Conservation (phyloP, 345 rosid species). For the Euphorbia pulcherrima region DNA sequence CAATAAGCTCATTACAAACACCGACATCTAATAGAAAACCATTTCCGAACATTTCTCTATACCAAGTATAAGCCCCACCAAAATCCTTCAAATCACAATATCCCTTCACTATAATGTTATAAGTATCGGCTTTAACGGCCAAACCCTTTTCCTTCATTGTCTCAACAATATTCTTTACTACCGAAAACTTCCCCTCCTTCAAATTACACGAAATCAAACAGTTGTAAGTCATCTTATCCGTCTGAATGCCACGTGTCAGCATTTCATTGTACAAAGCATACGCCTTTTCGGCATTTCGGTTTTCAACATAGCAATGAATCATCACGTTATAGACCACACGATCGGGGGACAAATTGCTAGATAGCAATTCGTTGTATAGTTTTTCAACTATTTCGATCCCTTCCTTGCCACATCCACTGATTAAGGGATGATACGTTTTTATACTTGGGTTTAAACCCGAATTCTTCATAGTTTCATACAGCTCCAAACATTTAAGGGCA, state of each 20-base stretch:
- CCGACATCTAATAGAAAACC: slow-evolving; percentile 38
- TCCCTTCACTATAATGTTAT: slow-evolving; percentile 54
- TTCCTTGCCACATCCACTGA: slow-evolving; percentile 47
- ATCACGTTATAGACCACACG: slow-evolving; percentile 45
- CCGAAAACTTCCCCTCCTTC: slow-evolving; percentile 39
- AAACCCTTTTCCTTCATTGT: slow-evolving; percentile 52
- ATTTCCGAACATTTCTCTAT: slow-evolving; percentile 59
- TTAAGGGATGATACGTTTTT: slow-evolving; percentile 55
- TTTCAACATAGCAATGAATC: slow-evolving; percentile 48
- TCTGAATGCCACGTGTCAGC: slow-evolving; percentile 42
- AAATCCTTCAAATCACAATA: slow-evolving; percentile 48
- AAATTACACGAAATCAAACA: slow-evolving; percentile 58
- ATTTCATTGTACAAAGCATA: slow-evolving; percentile 45
- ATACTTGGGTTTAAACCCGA: slow-evolving; percentile 51
- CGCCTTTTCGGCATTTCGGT: slow-evolving; percentile 49
- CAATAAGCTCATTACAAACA: slow-evolving; percentile 40
- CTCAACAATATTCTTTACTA: slow-evolving; percentile 39
- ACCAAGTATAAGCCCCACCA: slow-evolving; percentile 61
- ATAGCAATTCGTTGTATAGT: slow-evolving; percentile 50
- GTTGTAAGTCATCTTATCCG: slow-evolving; percentile 62
- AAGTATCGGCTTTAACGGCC: slow-evolving; percentile 64
- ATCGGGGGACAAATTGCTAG: slow-evolving; percentile 54
- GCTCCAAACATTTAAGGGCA: slow-evolving; percentile 47
- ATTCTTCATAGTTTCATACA: slow-evolving; percentile 61
- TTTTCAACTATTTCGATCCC: slow-evolving; percentile 43